Conservation (phyloP, 2,329 filamentous ascomycete species). For the Rutstroemia sp. region DNA sequence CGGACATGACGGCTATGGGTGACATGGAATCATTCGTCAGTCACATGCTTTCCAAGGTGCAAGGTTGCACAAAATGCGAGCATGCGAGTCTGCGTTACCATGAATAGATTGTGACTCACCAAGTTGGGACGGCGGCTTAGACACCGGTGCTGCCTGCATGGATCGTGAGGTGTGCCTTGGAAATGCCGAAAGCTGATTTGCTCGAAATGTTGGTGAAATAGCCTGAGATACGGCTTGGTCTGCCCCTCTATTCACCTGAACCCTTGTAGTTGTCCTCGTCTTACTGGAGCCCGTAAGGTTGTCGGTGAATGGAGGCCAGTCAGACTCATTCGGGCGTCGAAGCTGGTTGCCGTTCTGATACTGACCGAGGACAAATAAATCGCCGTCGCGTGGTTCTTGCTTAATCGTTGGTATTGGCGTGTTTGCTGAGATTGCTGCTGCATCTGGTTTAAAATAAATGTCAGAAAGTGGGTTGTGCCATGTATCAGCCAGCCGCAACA, state of each 20-base stretch:
- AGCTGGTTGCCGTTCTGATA: neutral
- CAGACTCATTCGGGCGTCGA: neutral
- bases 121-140: conserved; percentile 4
- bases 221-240: neutral
- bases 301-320: neutral
- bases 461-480: neutral
- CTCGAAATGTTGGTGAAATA: conserved; percentile 1
- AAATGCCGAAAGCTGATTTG: neutral
- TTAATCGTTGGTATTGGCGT: neutral
- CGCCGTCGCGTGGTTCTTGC: neutral
- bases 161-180: neutral
- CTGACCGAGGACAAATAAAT: conserved; percentile 3
- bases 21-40: neutral
- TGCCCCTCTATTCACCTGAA: neutral
- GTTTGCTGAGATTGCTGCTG: neutral
- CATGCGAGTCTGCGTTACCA: neutral
- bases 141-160: neutral
- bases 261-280: neutral
- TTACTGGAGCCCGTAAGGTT: neutral
- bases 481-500: neutral
- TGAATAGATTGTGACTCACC: conserved; percentile 7
- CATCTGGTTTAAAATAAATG: neutral
- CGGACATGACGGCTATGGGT: neutral
- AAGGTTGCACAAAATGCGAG: too few relatives aligned
- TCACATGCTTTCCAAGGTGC: neutral